A percentile compares a stretch with the other conserved stretches of the same genome.
Evolutionary conservation across 345 rosid genomes (phyloP).

Genomic region (Pelargonium nanum): DNA sequence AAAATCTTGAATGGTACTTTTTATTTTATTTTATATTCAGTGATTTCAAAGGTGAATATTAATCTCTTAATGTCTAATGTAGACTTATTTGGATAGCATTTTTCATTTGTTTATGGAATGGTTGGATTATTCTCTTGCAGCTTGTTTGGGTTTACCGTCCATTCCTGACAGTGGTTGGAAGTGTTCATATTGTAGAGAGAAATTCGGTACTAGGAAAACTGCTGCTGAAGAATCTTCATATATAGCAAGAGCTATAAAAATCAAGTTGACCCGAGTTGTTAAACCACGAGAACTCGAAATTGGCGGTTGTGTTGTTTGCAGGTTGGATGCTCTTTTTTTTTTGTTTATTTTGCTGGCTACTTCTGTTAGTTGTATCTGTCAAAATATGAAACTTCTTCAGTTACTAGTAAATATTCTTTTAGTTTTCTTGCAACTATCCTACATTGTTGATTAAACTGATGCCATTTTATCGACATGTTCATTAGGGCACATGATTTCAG

Average conservation of each 20-base stretch:
- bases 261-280: slow-evolving; percentile 55
- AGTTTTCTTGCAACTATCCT: background rate
- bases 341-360: background rate
- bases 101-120: slow-evolving; percentile 8
- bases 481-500: slow-evolving; percentile 74
- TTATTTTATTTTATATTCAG: background rate
- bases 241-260: slow-evolving; percentile 38
- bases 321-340: slow-evolving; percentile 35
- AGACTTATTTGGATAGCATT: background rate
- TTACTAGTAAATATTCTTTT: background rate
- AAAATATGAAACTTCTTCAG: background rate
- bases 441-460: background rate
- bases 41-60: background rate
- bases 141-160: slow-evolving; percentile 54
- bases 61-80: no score
- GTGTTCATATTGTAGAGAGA: slow-evolving; percentile 65
- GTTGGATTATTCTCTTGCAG: slow-evolving; percentile 41
- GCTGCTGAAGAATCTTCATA: slow-evolving; percentile 28
- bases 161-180: slow-evolving; percentile 67
- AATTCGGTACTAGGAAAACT: slow-evolving; percentile 29
- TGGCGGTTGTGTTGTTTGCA: slow-evolving; percentile 93
- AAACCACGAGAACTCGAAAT: slow-evolving; percentile 65
- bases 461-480: slow-evolving; percentile 3
- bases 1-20: no score
- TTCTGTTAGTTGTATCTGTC: background rate